Evolutionary conservation across 805 yeast genomes (phyloP), one percentile per base, ranked within the genome.

Genomic region (Pichia nakasei): DNA sequence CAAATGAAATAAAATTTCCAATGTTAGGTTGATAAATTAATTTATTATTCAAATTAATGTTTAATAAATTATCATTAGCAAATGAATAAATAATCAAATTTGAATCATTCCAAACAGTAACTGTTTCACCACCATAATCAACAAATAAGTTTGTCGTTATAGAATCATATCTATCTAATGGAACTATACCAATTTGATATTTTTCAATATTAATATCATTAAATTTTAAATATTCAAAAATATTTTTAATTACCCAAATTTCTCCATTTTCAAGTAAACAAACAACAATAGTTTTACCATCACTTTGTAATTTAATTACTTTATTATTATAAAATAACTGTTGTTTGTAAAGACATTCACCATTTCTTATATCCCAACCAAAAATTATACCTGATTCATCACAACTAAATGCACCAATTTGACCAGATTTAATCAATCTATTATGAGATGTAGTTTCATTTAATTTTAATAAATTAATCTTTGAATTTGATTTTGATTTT

Each of bases 311-410:
- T 19, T 54, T 52, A 15, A 52, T 37, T 2, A 62, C 51, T 15
- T 33, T 42, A 18, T 19, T 17, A 37, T 18, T 18, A 21, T 18
- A 3, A 15, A 29, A 29, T 29, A 38, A 17, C 12, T 35, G 29
- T 18, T 19, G 22, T 9, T 29, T 31, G 27, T 40, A 42, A 3
- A 47, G 15, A 32, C 44, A 38, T 3, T 35, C 39, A 11, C 55
- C 54, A 3, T 40, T 49, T 37, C 54, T 58, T 4, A 57, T 40
- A 50, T 65, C 67, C 68, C 68, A 65, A 3, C 57, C 58, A 8
- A 49, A 46, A 17, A 65, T 17, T 15, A 37, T 41, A 1, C 67
- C 68, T 17, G 46, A 41, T 29, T 52, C 56, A 47, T 62, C 65
- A 2, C 60, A 61, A 11, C 64, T 50, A 35, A 63, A 51, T 2